Evolutionary conservation across 768 basidiomycete genomes (phyloP).

Genomic region (Agrocybe praecox): DNA sequence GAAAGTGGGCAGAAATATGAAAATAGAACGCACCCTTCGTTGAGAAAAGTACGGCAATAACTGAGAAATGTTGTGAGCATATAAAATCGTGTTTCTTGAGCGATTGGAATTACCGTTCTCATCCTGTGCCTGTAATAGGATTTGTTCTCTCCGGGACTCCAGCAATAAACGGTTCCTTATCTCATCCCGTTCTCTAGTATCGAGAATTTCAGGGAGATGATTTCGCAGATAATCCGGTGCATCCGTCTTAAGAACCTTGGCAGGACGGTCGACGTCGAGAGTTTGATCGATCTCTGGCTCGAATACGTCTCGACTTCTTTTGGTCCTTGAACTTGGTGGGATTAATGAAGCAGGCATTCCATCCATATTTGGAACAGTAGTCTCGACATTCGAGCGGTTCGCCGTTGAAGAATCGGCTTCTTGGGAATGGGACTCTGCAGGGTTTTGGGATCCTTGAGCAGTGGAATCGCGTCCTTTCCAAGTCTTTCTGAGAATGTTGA

Average conservation of each 20-base stretch:
- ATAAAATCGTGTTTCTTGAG: not conserved
- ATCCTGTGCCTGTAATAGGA: constrained; percentile 31
- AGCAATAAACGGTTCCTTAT: constrained; percentile 14
- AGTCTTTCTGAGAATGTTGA: constrained; percentile 52
- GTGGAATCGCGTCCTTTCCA: constrained; percentile 39
- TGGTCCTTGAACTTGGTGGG: constrained; percentile 1
- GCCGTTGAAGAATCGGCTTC: not conserved
- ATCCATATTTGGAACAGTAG: not conserved
- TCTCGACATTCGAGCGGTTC: not conserved
- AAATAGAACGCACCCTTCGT: constrained; percentile 23
- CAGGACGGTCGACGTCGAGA: constrained; percentile 19
- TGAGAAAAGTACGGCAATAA: constrained; percentile 33
- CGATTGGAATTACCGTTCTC: constrained; percentile 36
- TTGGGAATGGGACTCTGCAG: constrained; percentile 11
- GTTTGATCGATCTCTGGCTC: constrained; percentile 16
- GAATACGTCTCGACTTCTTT: constrained; percentile 21
- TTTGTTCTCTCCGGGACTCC: constrained; percentile 23
- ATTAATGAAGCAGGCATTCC: not conserved
- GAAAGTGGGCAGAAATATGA: not conserved
- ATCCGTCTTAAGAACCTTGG: constrained; percentile 20
- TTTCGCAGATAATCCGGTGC: constrained; percentile 30
- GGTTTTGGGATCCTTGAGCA: constrained; percentile 19
- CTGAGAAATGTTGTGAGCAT: constrained; percentile 20
- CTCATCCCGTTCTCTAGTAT: constrained; percentile 24
- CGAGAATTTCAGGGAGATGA: constrained; percentile 35